Conservation (phyloP, 495 filamentous ascomycete genomes). For the Usnea hakonensis region DNA sequence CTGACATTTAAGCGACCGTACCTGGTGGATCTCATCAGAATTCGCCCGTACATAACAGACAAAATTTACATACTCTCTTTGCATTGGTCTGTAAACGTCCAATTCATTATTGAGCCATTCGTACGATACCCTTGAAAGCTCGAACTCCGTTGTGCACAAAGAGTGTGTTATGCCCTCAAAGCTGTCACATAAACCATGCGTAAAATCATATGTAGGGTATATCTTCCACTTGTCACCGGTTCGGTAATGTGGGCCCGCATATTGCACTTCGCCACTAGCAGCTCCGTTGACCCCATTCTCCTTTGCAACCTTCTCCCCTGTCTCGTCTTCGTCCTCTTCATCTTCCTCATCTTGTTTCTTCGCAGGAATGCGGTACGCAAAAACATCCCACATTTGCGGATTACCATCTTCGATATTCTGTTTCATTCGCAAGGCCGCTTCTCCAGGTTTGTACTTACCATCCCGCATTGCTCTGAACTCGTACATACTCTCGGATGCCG, state of each 20-base stretch:
- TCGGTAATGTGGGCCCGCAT: constrained; percentile 49
- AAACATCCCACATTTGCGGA: constrained; percentile 62
- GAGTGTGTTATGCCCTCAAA: constrained; percentile 85
- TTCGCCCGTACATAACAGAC: not conserved
- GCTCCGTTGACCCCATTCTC: not conserved
- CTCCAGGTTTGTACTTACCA: constrained; percentile 80
- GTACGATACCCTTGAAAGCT: constrained; percentile 67
- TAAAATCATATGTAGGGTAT: constrained; percentile 89
- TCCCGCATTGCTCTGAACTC: constrained; percentile 89
- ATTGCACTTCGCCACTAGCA: constrained; percentile 31
- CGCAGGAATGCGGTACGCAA: constrained; percentile 69
- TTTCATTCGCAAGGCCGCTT: constrained; percentile 90
- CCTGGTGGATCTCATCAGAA: constrained; percentile 21
- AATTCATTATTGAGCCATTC: constrained; percentile 79
- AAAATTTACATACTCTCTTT: constrained; percentile 53
- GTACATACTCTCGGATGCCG: constrained; percentile 63
- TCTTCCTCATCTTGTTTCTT: constrained; percentile 17
- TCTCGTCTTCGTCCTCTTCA: constrained; percentile 14
- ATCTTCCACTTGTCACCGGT: constrained; percentile 73
- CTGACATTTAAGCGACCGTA: constrained; percentile 73
- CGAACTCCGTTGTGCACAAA: constrained; percentile 82
- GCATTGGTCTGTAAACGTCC: constrained; percentile 76
- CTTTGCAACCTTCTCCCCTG: constrained; percentile 3
- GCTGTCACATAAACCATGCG: constrained; percentile 81
- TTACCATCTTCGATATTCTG: constrained; percentile 52